Base-by-base conservation (phyloP, 2,329 filamentous ascomycete species). In the Fusarium sp. region DNA sequence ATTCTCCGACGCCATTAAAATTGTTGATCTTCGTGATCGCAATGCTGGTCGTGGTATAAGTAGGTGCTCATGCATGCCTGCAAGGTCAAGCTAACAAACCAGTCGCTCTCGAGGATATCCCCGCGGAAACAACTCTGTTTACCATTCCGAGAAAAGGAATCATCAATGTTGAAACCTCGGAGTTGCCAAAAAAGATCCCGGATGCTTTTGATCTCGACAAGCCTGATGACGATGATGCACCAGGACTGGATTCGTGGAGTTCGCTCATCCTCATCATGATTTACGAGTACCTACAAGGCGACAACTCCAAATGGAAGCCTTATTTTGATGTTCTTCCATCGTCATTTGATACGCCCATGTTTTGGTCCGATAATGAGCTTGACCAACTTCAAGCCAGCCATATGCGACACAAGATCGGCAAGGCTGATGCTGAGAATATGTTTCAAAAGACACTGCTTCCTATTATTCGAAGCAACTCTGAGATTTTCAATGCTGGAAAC, bases 321-420 rank as follows among this genome's bases (percentile, higher is more conserved):
- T 97, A 97, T 80, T 90, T 97, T 73, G 86, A 90, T 63, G 85
- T 97, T 25, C 86, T 97, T 9, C 94, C 94, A 2, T 74, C 78
- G 9, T 77, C 83, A 3, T 97, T 97, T 78, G 89, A 96, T 79
- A 97, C 94, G 4, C 87, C 95, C 72, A 97, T 98, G 93, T 97
- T 95, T 83, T 98, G 95, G 95, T 84, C 88, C 4, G 84, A 87
- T 1, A 82, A 84, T 2, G 94, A 97, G 79, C 85, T 97, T 5
- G 82, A 84, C 1, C 86, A 92, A 76, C 87, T 97, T 13, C 91
- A 95, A 81, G 93, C 91, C 22, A 95, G 93, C 78, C 89, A 93
- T 2, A 89, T 96, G n/a, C 80, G 91, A 6, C 82, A 87, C 68
- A 95, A 94, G 79, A 92, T 97, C 71, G 94, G 94, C 52, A 93